Evolutionary conservation across 345 rosid species (phyloP).

Genomic region (Conringia planisiliqua): DNA sequence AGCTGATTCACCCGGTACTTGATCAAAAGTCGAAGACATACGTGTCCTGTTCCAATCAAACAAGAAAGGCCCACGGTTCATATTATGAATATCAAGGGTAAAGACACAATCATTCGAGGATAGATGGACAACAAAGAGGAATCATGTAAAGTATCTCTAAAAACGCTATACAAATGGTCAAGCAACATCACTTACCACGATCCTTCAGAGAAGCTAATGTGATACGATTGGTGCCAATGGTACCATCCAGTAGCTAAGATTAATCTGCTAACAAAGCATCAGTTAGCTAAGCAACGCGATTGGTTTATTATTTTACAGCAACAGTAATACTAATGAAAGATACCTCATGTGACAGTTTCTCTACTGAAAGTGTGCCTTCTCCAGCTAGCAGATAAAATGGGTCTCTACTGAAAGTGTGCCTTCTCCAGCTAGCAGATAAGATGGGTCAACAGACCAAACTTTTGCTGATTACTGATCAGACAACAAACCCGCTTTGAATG

Average conservation of each 20-base stretch:
- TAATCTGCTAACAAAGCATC: not conserved
- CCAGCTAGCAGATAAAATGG: constrained; percentile 3
- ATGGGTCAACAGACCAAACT: not conserved
- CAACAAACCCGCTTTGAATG: constrained; percentile 48
- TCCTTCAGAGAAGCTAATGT: not conserved
- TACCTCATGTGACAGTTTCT: constrained; percentile 20
- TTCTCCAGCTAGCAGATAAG: constrained; percentile 16
- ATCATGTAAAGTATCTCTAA: not conserved
- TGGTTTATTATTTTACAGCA: not conserved
- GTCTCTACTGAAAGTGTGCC: not conserved
- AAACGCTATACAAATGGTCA: not conserved
- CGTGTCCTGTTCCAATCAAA: not conserved
- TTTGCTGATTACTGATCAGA: constrained; percentile 27
- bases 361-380: constrained; percentile 1
- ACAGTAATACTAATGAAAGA: not conserved
- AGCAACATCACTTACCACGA: constrained; percentile 1
- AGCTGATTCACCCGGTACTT: not conserved
- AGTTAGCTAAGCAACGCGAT: not conserved
- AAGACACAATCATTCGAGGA: not conserved
- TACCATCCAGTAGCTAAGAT: constrained; percentile 2
- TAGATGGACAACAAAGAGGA: not conserved
- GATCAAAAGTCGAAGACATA: not conserved
- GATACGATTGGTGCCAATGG: not conserved
- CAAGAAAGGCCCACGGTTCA: not conserved
- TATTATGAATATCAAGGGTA: not conserved